Evolutionary conservation across 257 asterid genomes (phyloP).

Genomic region (Eucommia ulmoides): DNA sequence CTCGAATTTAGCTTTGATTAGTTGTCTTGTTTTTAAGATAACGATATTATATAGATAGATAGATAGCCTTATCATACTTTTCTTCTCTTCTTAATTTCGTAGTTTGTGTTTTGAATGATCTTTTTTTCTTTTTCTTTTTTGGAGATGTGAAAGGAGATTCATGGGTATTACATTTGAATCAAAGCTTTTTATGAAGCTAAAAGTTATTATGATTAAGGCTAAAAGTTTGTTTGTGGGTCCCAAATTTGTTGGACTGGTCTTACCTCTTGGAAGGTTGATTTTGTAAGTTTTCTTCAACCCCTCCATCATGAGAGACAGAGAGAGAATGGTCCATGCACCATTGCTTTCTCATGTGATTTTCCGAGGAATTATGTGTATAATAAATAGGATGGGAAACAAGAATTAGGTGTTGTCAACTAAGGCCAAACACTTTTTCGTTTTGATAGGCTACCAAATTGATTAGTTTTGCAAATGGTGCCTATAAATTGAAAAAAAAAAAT

Average conservation of each 20-base stretch:
- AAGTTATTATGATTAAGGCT: conserved; percentile 24
- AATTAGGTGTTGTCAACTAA: no score
- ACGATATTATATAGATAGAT: neutral
- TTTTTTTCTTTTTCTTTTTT: neutral
- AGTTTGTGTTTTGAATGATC: neutral
- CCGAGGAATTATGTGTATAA: no score
- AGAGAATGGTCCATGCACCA: conserved; percentile 29
- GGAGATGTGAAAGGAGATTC: conserved; percentile 19
- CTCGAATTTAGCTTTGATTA: conserved; percentile 1
- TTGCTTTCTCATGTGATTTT: conserved; percentile 51
- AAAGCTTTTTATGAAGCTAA: conserved; percentile 18
- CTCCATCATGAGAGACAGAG: conserved; percentile 7
- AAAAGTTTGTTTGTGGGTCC: conserved; percentile 31
- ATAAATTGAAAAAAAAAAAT: no score
- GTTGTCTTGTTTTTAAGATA: conserved; percentile 1
- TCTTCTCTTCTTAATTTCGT: neutral
- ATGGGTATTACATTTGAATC: conserved; percentile 16
- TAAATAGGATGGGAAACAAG: no score
- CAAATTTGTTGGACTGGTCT: conserved; percentile 46
- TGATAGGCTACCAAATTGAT: no score
- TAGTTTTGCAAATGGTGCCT: no score
- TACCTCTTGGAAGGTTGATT: conserved; percentile 17
- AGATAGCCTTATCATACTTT: neutral
- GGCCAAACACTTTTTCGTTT: no score
- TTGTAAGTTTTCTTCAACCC: conserved; percentile 33